phyloP scores from a whole-genome alignment of 2,329 filamentous ascomycete genomes.

The Nemania bipapillata region DNA sequence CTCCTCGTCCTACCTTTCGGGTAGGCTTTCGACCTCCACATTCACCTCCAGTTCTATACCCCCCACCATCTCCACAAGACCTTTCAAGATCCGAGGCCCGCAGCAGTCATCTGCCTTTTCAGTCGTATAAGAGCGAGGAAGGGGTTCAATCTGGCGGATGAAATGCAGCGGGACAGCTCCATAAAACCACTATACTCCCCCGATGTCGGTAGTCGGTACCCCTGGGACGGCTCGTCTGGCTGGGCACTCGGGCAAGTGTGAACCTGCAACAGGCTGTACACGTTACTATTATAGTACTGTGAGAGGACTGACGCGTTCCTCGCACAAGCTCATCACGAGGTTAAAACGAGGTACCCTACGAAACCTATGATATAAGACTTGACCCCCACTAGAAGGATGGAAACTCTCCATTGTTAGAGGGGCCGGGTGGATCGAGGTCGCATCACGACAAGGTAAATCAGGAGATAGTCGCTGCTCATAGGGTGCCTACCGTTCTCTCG shows the following conservation, averaged over 20 bases:
- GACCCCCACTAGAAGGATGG: slow-evolving; percentile 31
- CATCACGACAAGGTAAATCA: slow-evolving; percentile 12
- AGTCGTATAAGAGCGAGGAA: neutral
- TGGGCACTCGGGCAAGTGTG: neutral
- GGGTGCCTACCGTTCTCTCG: neutral
- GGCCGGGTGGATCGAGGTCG: slow-evolving; percentile 25
- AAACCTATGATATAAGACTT: slow-evolving; percentile 9
- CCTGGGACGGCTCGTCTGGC: neutral
- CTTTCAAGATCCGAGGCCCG: slow-evolving; percentile 2
- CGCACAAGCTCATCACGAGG: neutral
- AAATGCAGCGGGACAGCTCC: slow-evolving; percentile 4
- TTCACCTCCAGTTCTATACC: slow-evolving; percentile 17
- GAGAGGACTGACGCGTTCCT: neutral
- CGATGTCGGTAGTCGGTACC: slow-evolving; percentile 23
- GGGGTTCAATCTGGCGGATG: slow-evolving; percentile 4
- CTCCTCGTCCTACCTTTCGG: slow-evolving; percentile 12
- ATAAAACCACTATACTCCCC: slow-evolving; percentile 16
- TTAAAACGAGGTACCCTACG: neutral
- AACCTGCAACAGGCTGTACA: neutral
- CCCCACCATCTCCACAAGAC: slow-evolving; percentile 32
- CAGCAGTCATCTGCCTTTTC: slow-evolving; percentile 21
- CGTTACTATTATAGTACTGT: neutral
- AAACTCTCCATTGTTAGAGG: slow-evolving; percentile 16
- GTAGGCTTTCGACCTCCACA: slow-evolving; percentile 28
- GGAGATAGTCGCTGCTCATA: neutral